Evolutionary conservation across 2,329 filamentous ascomycete genomes (phyloP).

Genomic region (Colletotrichum neosansevieriae): DNA sequence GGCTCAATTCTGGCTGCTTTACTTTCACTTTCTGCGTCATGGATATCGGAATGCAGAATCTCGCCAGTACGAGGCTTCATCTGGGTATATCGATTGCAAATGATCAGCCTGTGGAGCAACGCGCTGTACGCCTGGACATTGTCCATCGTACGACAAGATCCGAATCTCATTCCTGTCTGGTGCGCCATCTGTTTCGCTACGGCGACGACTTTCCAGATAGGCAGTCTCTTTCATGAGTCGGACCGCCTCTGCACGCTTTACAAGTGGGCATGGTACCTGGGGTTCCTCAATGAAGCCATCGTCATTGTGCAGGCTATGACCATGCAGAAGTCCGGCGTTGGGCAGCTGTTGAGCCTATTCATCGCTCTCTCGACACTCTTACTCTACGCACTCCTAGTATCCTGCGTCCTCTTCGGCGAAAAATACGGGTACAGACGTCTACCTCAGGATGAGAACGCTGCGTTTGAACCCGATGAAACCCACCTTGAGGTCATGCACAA

Average conservation of each 20-base stretch:
- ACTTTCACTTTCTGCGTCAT: neutral
- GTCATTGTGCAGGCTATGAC: neutral
- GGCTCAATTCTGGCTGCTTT: neutral
- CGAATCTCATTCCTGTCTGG: neutral
- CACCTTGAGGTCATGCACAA: neutral
- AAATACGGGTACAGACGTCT: neutral
- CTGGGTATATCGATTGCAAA: neutral
- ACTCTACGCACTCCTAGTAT: neutral
- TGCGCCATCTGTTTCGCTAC: neutral
- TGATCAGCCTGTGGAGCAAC: neutral
- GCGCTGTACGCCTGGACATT: neutral
- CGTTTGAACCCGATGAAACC: neutral
- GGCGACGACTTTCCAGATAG: neutral
- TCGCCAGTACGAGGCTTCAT: neutral
- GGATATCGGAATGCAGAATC: neutral
- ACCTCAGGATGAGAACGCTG: neutral
- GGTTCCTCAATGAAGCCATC: neutral
- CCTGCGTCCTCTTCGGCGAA: neutral
- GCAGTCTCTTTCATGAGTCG: neutral
- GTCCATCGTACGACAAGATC: neutral
- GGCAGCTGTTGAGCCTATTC: neutral
- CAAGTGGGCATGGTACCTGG: neutral
- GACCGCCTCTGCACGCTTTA: neutral
- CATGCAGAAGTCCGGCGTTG: neutral
- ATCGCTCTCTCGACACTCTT: neutral